These are phyloP conservation scores for Lignosus rhinocerotis DNA, from an alignment of 1,284 basidiomycete genomes.

Conservation along the genomic window DNA sequence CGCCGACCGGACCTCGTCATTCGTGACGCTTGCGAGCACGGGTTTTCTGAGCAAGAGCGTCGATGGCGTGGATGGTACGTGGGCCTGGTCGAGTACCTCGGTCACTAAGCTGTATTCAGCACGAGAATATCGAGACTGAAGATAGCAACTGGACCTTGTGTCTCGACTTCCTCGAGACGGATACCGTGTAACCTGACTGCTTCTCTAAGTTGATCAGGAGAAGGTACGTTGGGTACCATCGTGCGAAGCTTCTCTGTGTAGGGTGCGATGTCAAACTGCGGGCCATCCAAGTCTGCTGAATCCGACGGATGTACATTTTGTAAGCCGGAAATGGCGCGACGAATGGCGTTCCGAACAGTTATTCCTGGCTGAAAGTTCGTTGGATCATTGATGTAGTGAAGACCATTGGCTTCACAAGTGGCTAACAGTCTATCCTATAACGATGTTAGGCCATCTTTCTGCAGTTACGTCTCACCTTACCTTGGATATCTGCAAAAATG, in stretches of 20 bases:
- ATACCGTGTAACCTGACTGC: conserved; percentile 15
- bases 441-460: neutral
- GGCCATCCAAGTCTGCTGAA: neutral
- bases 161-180: conserved; percentile 24
- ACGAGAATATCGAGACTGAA: no score
- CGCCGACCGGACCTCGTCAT: conserved; percentile 41
- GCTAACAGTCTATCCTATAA: conserved; percentile 69
- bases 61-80: conserved; percentile 47
- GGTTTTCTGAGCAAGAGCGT: conserved; percentile 48
- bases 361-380: conserved; percentile 73
- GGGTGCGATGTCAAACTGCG: conserved; percentile 5
- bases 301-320: neutral
- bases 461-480: conserved; percentile 36
- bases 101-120: conserved; percentile 20
- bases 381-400: conserved; percentile 63
- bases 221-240: conserved; percentile 4
- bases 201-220: conserved; percentile 17
- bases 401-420: conserved; percentile 61
- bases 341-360: conserved; percentile 70
- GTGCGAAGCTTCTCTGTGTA: conserved; percentile 10
- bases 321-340: conserved; percentile 35
- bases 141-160: conserved; percentile 21
- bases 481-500: conserved; percentile 66
- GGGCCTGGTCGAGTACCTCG: conserved; percentile 35
- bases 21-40: conserved; percentile 36